Base-by-base conservation (phyloP, 2,329 filamentous ascomycete species). In the Xylaria sp. region DNA sequence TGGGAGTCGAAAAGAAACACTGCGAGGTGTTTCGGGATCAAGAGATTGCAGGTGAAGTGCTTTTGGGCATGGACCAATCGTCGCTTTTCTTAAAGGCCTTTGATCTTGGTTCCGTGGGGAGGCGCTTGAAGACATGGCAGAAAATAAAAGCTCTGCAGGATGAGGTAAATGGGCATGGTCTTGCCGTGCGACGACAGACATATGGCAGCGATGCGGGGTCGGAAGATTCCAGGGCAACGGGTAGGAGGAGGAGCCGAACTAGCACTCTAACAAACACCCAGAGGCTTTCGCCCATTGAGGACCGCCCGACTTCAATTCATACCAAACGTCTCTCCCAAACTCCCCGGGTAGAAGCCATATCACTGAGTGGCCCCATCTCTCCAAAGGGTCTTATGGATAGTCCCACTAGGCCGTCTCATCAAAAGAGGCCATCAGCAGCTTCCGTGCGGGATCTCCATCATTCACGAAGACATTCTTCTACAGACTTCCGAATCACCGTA, bases 1-100 rank as follows among this genome's bases (percentile, higher is more conserved):
- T 90, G 3, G 94, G 94, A 7, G 92, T 98, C 8, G 95, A 98
- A 79, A 90, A 91, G 75, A 90, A 91, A 74, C 95, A 98, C 75
- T 99, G 96, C 78, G 92, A 97, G 73, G 93, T 98, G 2, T 99
- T 99, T 77, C 87, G 91, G 74, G 94, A 98, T 76, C 95, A 99
- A 80, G 96, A 99, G 79, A 98, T 99, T 67, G 91, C 92, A 1
- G 96, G 96, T 58, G 94, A 98, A 76, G 95, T 98, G 3, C 83
- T 99, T 48, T 83, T 99, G 62, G 93, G 93, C 62, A 97, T 98
- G 93, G 94, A 98, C 75, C 95, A 98, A 82, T 93, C 93, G 66
- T 97, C 96, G 48, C 86, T 98, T 18, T 97, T 98, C 79, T 91
- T 98, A 83, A 97, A 97, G 78, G 94, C 96, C 56, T 97, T 98